These are phyloP conservation scores for Polygonum maritimum DNA, from an alignment of 148 eudicot species.

Conservation along the genomic window DNA sequence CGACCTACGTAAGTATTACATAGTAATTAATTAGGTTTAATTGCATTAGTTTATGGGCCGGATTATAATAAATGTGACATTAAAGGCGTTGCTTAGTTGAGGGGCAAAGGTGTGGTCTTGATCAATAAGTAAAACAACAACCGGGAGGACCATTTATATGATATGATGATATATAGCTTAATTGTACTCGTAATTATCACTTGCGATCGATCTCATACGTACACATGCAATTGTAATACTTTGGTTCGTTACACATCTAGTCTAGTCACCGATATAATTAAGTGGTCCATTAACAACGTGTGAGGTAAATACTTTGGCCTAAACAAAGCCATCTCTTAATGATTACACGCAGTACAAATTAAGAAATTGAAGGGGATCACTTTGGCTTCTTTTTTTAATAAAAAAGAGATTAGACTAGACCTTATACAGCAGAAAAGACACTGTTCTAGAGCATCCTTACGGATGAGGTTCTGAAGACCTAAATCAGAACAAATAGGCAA, in stretches of 20 bases:
- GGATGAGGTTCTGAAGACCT: too few relatives aligned
- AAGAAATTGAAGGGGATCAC: background rate
- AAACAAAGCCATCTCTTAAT: background rate
- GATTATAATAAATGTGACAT: background rate
- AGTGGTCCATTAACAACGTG: conserved; percentile 9
- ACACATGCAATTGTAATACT: background rate
- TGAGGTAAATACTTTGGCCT: background rate
- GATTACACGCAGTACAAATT: background rate
- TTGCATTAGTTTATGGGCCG: background rate
- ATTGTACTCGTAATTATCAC: conserved; percentile 3
- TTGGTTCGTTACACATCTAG: background rate
- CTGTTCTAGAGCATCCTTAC: too few relatives aligned
- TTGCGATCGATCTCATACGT: conserved; percentile 7
- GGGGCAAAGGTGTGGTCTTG: background rate
- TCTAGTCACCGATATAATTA: background rate
- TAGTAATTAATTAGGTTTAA: background rate
- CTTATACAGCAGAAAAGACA: too few relatives aligned
- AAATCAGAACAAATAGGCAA: too few relatives aligned
- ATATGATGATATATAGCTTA: background rate
- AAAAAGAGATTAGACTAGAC: too few relatives aligned
- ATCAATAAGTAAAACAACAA: background rate
- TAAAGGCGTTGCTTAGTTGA: conserved; percentile 8
- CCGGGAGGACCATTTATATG: conserved; percentile 1
- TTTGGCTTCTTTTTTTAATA: too few relatives aligned
- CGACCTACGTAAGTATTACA: background rate